phyloP scores from a whole-genome alignment of 1,284 basidiomycete species.

The Ganoderma leucocontextum region DNA sequence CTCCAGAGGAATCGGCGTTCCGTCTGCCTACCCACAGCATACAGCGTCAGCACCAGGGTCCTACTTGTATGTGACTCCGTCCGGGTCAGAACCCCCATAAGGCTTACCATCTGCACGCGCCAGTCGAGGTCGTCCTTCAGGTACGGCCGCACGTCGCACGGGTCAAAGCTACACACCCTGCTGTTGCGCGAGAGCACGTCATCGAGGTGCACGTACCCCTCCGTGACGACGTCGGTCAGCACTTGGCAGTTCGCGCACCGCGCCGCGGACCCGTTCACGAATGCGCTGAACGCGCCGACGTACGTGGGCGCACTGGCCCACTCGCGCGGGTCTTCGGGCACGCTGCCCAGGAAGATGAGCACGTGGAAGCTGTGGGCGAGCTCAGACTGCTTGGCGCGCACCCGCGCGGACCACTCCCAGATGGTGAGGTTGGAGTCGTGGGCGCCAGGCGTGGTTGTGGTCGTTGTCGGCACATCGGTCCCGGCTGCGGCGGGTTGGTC shows the following conservation, averaged over 20 bases:
- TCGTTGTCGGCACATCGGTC: background rate
- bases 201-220: constrained; percentile 61
- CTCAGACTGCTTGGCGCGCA: constrained; percentile 51
- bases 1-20: constrained; percentile 9
- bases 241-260: constrained; percentile 1
- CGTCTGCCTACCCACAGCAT: background rate
- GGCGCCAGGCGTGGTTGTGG: background rate
- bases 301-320: constrained; percentile 45
- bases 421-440: background rate
- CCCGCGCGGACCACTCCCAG: constrained; percentile 51
- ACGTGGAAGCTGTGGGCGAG: constrained; percentile 49
- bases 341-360: constrained; percentile 50
- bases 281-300: constrained; percentile 49
- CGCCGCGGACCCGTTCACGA: constrained; percentile 45
- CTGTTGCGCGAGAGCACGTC: constrained; percentile 42
- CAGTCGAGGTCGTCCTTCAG: constrained; percentile 48
- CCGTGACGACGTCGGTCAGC: constrained; percentile 47
- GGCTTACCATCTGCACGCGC: constrained; percentile 40
- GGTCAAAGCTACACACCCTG: constrained; percentile 42
- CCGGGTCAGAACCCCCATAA: too few relatives aligned
- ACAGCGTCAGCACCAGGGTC: background rate
- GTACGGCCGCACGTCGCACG: constrained; percentile 47
- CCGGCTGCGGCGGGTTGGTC: background rate
- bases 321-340: constrained; percentile 44
- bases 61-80: background rate